Evolutionary conservation across 1,139 yeast species (phyloP).

Genomic region (Candida pseudocylindracea): DNA sequence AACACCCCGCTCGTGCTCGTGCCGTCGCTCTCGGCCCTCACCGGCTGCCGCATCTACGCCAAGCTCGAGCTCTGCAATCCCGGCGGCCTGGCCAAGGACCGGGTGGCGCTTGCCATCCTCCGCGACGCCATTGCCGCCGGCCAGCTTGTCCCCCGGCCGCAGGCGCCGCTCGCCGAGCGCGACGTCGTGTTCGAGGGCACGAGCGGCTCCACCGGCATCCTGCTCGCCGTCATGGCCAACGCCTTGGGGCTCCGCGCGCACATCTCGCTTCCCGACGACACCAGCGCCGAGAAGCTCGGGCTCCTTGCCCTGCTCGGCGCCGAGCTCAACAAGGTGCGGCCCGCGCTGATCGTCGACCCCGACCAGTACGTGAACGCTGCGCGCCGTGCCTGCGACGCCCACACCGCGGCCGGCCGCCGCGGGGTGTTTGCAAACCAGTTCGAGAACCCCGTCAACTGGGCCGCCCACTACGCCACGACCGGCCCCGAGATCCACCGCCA

Average conservation of each 20-base stretch:
- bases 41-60: constrained; percentile 74
- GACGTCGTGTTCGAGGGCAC: constrained; percentile 85
- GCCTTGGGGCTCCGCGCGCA: constrained; percentile 80
- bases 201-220: constrained; percentile 88
- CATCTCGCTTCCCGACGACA: constrained; percentile 89
- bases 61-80: constrained; percentile 77
- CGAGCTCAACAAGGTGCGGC: constrained; percentile 67
- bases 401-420: constrained; percentile 14
- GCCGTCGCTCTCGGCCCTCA: constrained; percentile 44
- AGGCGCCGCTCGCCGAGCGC: constrained; percentile 8
- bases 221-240: constrained; percentile 71
- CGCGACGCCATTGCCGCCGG: constrained; percentile 42
- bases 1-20: constrained; percentile 75
- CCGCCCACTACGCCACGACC: constrained; percentile 56
- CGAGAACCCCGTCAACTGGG: constrained; percentile 85
- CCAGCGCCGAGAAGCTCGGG: constrained; percentile 62
- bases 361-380: constrained; percentile 87
- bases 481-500: constrained; percentile 82
- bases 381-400: constrained; percentile 32
- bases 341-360: constrained; percentile 90
- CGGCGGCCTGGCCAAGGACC: constrained; percentile 89
- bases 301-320: constrained; percentile 65
- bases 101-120: constrained; percentile 79
- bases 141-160: constrained; percentile 19
- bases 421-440: constrained; percentile 92